Evolutionary conservation across 352 stramenopile genomes (phyloP).

Genomic region (Plasmopara halstedii): DNA sequence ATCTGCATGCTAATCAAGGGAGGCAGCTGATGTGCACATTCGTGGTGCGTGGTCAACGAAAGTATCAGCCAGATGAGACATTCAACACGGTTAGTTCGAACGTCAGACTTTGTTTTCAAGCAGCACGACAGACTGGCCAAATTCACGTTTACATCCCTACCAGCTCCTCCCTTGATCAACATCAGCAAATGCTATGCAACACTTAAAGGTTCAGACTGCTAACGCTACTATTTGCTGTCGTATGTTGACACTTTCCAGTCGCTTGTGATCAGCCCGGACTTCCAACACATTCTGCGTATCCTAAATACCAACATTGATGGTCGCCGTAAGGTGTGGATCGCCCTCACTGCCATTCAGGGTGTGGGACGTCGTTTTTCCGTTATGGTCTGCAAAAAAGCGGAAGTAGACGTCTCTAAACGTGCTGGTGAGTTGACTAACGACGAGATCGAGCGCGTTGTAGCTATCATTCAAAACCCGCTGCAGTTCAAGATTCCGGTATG

Average conservation of each 20-base stretch:
- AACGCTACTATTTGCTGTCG: slow-evolving; percentile 3
- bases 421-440: slow-evolving; percentile 98
- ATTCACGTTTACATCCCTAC: no score
- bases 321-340: slow-evolving; percentile 90
- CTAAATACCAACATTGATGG: slow-evolving; percentile 99
- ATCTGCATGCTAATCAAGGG: slow-evolving; percentile 1
- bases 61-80: neutral
- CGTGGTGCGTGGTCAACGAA: neutral
- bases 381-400: slow-evolving; percentile 99
- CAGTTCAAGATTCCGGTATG: slow-evolving; percentile 99
- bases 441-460: slow-evolving; percentile 99
- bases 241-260: slow-evolving; percentile 35
- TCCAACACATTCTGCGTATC: slow-evolving; percentile 99
- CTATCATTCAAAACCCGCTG: slow-evolving; percentile 98
- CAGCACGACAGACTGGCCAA: no score
- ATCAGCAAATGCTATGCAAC: neutral
- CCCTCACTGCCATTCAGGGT: slow-evolving; percentile 80
- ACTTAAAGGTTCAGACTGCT: neutral
- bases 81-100: no score
- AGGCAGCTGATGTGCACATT: slow-evolving; percentile 1
- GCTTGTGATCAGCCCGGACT: slow-evolving; percentile 93
- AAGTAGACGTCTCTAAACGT: slow-evolving; percentile 98
- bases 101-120: no score
- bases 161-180: neutral
- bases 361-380: slow-evolving; percentile 80